Evolutionary conservation across 2,329 filamentous ascomycete species (phyloP).

Genomic region (Ascochyta viciae-villosae): DNA sequence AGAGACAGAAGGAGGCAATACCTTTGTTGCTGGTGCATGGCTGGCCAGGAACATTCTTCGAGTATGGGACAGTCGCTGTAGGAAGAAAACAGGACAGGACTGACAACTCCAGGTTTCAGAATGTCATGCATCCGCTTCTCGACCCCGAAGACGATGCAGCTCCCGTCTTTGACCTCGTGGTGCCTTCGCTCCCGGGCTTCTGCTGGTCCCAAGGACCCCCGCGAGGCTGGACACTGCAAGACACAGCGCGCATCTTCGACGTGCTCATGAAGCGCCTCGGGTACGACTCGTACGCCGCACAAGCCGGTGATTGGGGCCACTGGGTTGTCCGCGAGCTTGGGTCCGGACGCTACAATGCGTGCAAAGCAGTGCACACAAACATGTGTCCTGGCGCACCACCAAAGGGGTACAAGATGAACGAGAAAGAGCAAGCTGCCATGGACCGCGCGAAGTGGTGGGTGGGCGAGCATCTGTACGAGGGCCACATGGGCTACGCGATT

Average conservation of each 20-base stretch:
- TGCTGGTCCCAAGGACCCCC: constrained; percentile 30
- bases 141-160: constrained; percentile 33
- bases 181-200: constrained; percentile 60
- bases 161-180: constrained; percentile 62
- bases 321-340: constrained; percentile 52
- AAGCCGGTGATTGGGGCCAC: constrained; percentile 53
- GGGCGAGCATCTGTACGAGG: constrained; percentile 38
- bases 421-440: constrained; percentile 44
- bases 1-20: constrained; percentile 46
- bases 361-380: constrained; percentile 52
- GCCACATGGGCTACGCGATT: constrained; percentile 53
- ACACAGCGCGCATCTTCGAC: constrained; percentile 51
- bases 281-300: constrained; percentile 49
- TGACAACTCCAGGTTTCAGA: constrained; percentile 29
- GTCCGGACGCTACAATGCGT: constrained; percentile 42
- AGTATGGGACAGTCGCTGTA: constrained; percentile 29
- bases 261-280: constrained; percentile 45
- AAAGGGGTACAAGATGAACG: constrained; percentile 35
- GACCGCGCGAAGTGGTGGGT: constrained; percentile 45
- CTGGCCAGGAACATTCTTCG: constrained; percentile 56
- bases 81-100: not conserved
- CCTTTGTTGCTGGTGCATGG: constrained; percentile 54
- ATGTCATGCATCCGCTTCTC: constrained; percentile 48
- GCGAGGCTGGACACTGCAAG: constrained; percentile 49
- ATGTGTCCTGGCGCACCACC: constrained; percentile 51